Percentiles rank a stretch among this genome's conserved stretches.
These are phyloP conservation scores for Kwoniella dejecticola DNA, from an alignment of 768 basidiomycete species.

Conservation along the genomic window DNA sequence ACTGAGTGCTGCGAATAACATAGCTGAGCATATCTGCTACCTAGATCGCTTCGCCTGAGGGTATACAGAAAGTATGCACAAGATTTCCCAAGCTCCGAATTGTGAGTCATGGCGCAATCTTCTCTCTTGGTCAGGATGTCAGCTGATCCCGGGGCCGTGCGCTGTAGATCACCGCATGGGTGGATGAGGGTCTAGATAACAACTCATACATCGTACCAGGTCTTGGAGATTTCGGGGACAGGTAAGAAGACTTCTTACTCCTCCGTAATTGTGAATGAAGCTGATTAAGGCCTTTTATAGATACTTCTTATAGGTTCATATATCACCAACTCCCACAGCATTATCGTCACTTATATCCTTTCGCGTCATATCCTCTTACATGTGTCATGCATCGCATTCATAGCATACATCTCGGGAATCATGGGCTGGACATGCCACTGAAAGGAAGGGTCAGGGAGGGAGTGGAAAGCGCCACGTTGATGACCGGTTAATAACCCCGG, in stretches of 20 bases:
- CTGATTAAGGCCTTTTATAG: constrained; percentile 7
- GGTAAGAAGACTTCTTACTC: too few relatives aligned
- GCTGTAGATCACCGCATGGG: constrained; percentile 86
- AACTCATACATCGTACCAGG: constrained; percentile 90
- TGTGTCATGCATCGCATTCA: constrained; percentile 8
- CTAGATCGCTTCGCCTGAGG: constrained; percentile 87
- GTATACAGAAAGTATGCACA: constrained; percentile 74
- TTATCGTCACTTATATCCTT: not conserved
- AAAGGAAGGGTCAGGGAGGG: too few relatives aligned
- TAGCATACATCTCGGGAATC: not conserved
- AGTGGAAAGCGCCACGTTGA: constrained; percentile 13
- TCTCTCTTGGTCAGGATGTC: too few relatives aligned
- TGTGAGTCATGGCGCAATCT: constrained; percentile 59
- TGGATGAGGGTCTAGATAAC: constrained; percentile 87
- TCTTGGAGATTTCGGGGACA: constrained; percentile 94
- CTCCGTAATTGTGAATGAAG: not conserved
- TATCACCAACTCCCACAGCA: not conserved
- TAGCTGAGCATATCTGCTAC: not conserved
- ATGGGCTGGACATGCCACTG: not conserved
- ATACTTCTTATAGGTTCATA: constrained; percentile 41
- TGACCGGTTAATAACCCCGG: constrained; percentile 11
- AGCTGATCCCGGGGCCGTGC: too few relatives aligned
- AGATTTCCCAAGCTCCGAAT: constrained; percentile 76
- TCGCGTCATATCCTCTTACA: not conserved
- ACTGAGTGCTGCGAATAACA: not conserved